phyloP scores from a whole-genome alignment of 23 red algal species.

The Gracilaria caudata region DNA sequence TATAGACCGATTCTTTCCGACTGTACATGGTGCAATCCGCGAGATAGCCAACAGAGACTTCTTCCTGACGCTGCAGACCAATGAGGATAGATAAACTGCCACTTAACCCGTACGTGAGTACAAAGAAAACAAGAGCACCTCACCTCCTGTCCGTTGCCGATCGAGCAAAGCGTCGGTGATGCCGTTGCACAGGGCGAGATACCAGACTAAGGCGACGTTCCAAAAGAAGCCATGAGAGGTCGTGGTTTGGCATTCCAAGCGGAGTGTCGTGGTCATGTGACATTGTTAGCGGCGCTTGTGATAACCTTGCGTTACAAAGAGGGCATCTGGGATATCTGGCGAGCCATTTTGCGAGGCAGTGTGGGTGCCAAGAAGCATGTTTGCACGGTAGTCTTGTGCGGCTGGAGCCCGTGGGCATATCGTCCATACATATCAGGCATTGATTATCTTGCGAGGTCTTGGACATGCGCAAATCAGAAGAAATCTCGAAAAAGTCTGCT shows the following conservation, averaged over 20 bases:
- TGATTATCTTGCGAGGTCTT: slow-evolving; percentile 29
- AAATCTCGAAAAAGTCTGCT: slow-evolving; percentile 23
- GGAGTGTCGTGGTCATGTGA: background rate
- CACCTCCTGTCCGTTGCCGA: slow-evolving; percentile 24
- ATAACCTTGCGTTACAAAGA: slow-evolving; percentile 33
- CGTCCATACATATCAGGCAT: slow-evolving; percentile 55
- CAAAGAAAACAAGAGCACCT: background rate
- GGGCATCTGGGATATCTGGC: slow-evolving; percentile 31
- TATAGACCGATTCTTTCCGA: background rate
- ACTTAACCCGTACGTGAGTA: background rate
- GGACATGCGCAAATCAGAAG: slow-evolving; percentile 28
- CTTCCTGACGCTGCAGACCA: background rate
- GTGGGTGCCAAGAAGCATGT: slow-evolving; percentile 45
- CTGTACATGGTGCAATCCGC: background rate
- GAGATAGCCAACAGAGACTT: background rate
- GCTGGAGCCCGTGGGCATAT: slow-evolving; percentile 15
- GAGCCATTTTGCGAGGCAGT: slow-evolving; percentile 52
- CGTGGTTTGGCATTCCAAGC: background rate
- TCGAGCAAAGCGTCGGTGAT: slow-evolving; percentile 18
- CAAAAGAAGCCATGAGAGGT: slow-evolving; percentile 35
- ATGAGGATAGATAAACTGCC: background rate
- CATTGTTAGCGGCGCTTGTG: background rate
- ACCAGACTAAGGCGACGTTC: slow-evolving; percentile 41
- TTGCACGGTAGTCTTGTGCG: slow-evolving; percentile 34
- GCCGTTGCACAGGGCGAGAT: slow-evolving; percentile 21